Conservation (phyloP, 768 basidiomycete genomes). For the Pleurotus cornucopiae region DNA sequence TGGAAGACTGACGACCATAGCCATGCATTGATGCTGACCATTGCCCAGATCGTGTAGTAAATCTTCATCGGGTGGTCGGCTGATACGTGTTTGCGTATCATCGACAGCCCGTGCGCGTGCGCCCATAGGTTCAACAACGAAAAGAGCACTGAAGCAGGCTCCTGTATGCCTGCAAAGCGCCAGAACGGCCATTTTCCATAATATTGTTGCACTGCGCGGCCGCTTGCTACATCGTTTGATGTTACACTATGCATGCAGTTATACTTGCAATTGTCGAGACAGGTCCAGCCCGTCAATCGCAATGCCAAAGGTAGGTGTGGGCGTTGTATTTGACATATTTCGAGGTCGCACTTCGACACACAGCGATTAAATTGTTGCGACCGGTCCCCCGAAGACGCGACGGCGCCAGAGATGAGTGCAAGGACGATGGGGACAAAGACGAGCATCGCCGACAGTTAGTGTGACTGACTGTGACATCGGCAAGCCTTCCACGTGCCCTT, state of each 20-base stretch:
- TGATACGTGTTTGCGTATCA: slow-evolving; percentile 44
- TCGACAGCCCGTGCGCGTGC: slow-evolving; percentile 58
- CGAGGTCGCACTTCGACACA: slow-evolving; percentile 36
- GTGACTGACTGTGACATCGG: background rate
- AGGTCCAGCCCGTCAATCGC: slow-evolving; percentile 80
- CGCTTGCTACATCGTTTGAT: slow-evolving; percentile 39
- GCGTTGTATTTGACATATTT: slow-evolving; percentile 36
- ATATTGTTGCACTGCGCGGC: slow-evolving; percentile 63
- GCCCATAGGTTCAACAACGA: slow-evolving; percentile 81
- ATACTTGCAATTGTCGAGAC: slow-evolving; percentile 86
- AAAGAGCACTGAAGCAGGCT: slow-evolving; percentile 89
- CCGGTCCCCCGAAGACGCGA: slow-evolving; percentile 63
- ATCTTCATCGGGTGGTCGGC: slow-evolving; percentile 60
- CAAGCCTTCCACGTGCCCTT: too few relatives aligned
- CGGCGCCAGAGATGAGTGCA: background rate
- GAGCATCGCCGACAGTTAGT: background rate
- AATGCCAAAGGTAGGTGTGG: slow-evolving; percentile 46
- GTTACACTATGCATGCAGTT: slow-evolving; percentile 81
- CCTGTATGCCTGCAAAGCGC: slow-evolving; percentile 85
- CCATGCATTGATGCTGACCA: slow-evolving; percentile 86
- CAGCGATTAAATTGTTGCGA: slow-evolving; percentile 50
- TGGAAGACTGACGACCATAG: slow-evolving; percentile 91
- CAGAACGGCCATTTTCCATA: slow-evolving; percentile 98
- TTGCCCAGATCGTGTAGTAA: slow-evolving; percentile 65
- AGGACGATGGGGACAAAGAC: background rate